Evolutionary conservation across 345 rosid genomes (phyloP).

Genomic region (Eucalyptus virginea): DNA sequence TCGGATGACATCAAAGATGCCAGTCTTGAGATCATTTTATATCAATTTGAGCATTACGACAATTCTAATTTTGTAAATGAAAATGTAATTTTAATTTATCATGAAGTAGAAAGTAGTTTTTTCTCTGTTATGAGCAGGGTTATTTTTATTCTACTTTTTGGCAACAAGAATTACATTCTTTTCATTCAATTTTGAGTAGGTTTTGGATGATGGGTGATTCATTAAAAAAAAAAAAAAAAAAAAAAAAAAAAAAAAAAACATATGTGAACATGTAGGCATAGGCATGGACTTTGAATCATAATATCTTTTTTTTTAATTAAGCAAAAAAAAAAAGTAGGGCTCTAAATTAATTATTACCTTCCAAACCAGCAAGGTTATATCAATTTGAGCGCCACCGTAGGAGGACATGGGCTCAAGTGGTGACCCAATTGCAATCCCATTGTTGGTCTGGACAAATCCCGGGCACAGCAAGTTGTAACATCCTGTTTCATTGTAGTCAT

Average conservation of each 20-base stretch:
- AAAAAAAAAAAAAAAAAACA: no score
- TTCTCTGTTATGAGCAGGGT: neutral
- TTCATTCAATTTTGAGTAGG: neutral
- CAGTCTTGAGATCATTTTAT: neutral
- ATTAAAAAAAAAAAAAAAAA: neutral
- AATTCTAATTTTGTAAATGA: neutral
- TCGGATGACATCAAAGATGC: neutral
- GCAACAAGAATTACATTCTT: neutral
- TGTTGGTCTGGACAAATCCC: conserved; percentile 87
- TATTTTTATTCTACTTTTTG: neutral
- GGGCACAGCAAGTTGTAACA: conserved; percentile 94
- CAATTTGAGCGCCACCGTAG: no score
- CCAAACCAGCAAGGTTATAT: no score
- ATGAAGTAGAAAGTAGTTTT: neutral
- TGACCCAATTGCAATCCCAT: conserved; percentile 78
- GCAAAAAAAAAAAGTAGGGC: neutral
- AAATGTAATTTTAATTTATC: neutral
- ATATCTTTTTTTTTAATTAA: neutral
- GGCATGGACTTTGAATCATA: neutral
- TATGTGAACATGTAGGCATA: neutral
- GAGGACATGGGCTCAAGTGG: conserved; percentile 13
- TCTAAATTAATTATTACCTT: no score
- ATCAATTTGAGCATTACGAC: neutral
- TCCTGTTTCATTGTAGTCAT: conserved; percentile 91
- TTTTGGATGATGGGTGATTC: neutral